Evolutionary conservation across 129 eudicot genomes (phyloP), one percentile per base, ranked within the genome.

Genomic region (Heracleum sosnowskyi): DNA sequence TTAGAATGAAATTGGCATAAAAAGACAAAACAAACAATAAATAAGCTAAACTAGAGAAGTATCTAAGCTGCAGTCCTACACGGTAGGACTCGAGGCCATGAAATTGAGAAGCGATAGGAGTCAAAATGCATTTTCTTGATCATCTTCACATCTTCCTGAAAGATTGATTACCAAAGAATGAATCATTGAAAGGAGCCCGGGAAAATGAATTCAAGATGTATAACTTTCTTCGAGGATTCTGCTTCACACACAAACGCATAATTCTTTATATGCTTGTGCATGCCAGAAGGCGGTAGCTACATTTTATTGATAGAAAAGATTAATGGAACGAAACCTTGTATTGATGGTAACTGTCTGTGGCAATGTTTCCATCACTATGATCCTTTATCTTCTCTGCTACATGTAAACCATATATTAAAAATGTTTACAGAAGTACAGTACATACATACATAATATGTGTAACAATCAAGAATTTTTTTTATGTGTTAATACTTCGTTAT

Each of bases 101-200:
- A 77, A 60, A 77, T 77, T 55, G 79, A 77, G 79, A 77, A 77
- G 4, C 79, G 71, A n/a, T 77, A 77, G 79, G 79, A 39, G 22
- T 77, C 79, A 22, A 77, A 26, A 60, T 28, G 35, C 71, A 62
- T 77, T 77, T 77, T 60, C 73, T 77, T 77, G 24, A 77, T 16
- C 51, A 62, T 36, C 49, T 11, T 77, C 39, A 77, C 80, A 77
- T 77, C 80, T 60, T 77, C 73, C 80, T 77, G 42, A 24, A 28
- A 73, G 28, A 12, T 20, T 42, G 36, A 73, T 73, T 9, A 70
- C 41, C 16, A 70, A 37, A 22, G 16, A 70, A 20, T 37, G 9
- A 24, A 39, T 8, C 42, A 72, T 0, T 39, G 34, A 18, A 13
- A 22, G 9, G 10, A 40, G 40, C 15, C 31, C n/a, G 44, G 11